Conservation (phyloP, 148 eudicot species). For the Mesembryanthemum crystallinum region DNA sequence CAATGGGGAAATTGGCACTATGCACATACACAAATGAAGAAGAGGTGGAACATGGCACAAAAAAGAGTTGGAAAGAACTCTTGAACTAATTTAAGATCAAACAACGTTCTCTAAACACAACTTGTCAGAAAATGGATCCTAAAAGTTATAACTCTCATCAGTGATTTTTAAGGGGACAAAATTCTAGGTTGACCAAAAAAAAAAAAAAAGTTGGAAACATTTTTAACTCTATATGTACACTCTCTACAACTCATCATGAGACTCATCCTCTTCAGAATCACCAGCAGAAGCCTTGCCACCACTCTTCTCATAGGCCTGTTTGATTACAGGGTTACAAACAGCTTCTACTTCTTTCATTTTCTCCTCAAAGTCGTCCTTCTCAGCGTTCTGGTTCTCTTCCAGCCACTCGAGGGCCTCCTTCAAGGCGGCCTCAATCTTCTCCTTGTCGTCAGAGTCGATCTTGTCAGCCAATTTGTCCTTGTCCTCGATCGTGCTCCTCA, state of each 20-base stretch:
- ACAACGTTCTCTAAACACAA: neutral
- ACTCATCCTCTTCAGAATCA: conserved; percentile 29
- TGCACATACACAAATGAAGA: neutral
- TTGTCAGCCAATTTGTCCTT: conserved; percentile 45
- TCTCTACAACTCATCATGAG: conserved; percentile 27
- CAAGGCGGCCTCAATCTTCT: conserved; percentile 37
- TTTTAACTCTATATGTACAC: neutral
- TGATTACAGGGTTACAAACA: conserved; percentile 48
- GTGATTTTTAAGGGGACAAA: neutral
- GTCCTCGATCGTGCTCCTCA: conserved; percentile 47
- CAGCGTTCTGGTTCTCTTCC: conserved; percentile 44
- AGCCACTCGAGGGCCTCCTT: conserved; percentile 54
- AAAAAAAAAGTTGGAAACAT: neutral
- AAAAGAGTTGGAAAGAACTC: neutral
- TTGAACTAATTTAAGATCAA: neutral
- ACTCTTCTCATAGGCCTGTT: conserved; percentile 41
- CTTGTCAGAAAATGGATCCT: neutral
- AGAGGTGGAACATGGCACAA: neutral
- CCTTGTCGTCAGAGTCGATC: conserved; percentile 45
- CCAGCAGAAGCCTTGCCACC: conserved; percentile 25
- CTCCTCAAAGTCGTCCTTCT: conserved; percentile 51
- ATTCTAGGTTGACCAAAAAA: neutral
- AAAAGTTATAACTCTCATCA: neutral
- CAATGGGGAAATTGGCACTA: neutral
- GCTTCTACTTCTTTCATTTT: conserved; percentile 60